These are phyloP conservation scores for Stygiomarasmius scandens DNA, from an alignment of 1,284 basidiomycete genomes.

Conservation along the genomic window DNA sequence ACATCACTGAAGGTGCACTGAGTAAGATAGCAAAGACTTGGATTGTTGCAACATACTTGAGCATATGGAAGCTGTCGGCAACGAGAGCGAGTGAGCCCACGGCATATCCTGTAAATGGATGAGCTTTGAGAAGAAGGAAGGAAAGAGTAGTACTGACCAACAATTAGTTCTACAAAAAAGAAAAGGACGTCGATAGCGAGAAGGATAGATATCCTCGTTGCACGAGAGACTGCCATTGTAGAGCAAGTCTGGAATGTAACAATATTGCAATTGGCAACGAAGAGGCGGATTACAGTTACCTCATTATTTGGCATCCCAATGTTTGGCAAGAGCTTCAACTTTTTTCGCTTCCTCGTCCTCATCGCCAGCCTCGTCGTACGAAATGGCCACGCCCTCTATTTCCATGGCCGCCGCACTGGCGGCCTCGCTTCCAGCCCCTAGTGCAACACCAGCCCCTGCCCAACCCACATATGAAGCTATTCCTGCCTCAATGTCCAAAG, in stretches of 20 bases:
- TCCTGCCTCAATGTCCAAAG: conserved; percentile 86
- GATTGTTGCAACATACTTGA: conserved; percentile 85
- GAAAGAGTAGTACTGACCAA: conserved; percentile 51
- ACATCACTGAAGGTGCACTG: conserved; percentile 70
- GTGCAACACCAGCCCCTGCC: conserved; percentile 55
- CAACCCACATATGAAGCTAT: conserved; percentile 76
- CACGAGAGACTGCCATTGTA: conserved; percentile 67
- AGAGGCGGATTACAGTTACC: too few relatives aligned
- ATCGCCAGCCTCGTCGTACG: neutral
- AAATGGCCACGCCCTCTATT: conserved; percentile 56
- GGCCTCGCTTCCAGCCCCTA: conserved; percentile 75
- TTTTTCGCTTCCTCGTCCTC: conserved; percentile 24
- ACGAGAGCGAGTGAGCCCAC: conserved; percentile 94
- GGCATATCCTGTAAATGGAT: conserved; percentile 71
- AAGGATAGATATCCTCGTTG: conserved; percentile 78
- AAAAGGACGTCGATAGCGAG: conserved; percentile 87
- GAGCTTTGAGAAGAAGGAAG: neutral
- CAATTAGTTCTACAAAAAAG: conserved; percentile 91
- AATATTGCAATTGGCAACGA: too few relatives aligned
- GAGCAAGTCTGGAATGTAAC: neutral
- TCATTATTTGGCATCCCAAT: too few relatives aligned
- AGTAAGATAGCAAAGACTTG: too few relatives aligned
- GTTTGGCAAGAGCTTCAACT: conserved; percentile 31
- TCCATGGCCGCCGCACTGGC: conserved; percentile 91
- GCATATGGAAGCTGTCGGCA: conserved; percentile 98